phyloP scores from a whole-genome alignment of 345 rosid genomes.

The Syzygium jambos region DNA sequence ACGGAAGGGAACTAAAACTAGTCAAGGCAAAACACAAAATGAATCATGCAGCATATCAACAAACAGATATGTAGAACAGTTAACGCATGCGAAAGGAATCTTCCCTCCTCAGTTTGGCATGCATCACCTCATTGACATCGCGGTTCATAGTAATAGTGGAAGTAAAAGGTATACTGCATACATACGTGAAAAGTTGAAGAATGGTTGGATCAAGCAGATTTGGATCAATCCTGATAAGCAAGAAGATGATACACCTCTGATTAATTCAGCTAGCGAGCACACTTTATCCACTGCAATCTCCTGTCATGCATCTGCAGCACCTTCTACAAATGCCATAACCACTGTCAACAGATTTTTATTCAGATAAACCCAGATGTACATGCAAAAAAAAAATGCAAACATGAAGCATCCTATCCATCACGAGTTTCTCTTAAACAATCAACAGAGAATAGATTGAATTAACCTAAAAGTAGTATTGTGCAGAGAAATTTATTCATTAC shows the following conservation, averaged over 20 bases:
- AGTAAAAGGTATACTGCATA: not conserved
- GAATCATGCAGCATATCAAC: conserved; percentile 25
- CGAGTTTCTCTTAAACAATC: not conserved
- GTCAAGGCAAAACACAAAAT: not conserved
- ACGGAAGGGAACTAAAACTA: not conserved
- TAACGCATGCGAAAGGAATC: not conserved
- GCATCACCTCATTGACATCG: not conserved
- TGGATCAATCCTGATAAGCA: not conserved
- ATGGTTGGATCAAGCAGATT: not conserved
- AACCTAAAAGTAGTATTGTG: not conserved
- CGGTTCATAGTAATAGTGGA: not conserved
- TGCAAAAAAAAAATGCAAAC: not conserved
- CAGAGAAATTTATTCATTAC: not conserved
- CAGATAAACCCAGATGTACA: not conserved
- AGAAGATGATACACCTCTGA: not conserved
- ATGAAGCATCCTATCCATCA: not conserved
- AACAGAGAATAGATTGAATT: not conserved
- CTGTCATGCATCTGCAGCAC: not conserved
- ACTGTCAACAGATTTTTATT: not conserved
- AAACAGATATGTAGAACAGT: not conserved
- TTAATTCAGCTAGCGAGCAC: not conserved
- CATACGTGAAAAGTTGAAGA: not conserved
- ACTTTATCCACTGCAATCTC: not conserved
- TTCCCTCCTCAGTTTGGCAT: not conserved
- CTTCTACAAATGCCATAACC: not conserved